These are phyloP conservation scores for Colletotrichum tropicale DNA, from an alignment of 2,329 filamentous ascomycete species.

Conservation along the genomic window DNA sequence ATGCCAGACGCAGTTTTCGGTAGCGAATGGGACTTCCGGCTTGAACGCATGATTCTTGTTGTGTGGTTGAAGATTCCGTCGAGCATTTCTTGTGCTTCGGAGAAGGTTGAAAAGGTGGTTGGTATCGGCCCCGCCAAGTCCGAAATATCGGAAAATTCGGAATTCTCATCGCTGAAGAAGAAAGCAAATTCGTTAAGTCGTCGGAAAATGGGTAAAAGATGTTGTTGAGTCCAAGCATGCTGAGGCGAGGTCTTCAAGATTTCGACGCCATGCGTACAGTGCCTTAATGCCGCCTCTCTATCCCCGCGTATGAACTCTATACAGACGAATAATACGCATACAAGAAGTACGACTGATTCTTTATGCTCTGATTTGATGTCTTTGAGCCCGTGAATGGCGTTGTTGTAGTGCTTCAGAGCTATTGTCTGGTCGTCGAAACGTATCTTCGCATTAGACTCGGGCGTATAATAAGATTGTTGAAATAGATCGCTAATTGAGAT, in stretches of 20 bases:
- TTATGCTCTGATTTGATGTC: slow-evolving; percentile 32
- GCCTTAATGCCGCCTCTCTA: neutral
- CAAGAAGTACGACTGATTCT: slow-evolving; percentile 39
- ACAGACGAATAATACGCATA: slow-evolving; percentile 56
- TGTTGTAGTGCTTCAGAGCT: slow-evolving; percentile 51
- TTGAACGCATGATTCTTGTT: neutral
- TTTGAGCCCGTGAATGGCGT: slow-evolving; percentile 47
- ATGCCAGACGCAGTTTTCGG: neutral
- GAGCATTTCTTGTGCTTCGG: neutral
- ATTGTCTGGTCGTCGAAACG: slow-evolving; percentile 29
- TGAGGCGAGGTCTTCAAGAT: neutral
- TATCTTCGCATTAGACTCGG: neutral
- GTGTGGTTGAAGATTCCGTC: neutral
- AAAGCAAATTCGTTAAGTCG: neutral
- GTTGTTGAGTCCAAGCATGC: slow-evolving; percentile 2
- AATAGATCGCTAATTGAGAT: slow-evolving; percentile 53
- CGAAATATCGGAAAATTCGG: slow-evolving; percentile 21
- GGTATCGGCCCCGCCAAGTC: neutral
- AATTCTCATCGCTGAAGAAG: slow-evolving; percentile 3
- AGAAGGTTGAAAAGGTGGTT: neutral
- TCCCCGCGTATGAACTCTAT: slow-evolving; percentile 52
- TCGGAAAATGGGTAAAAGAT: slow-evolving; percentile 8
- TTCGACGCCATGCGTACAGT: slow-evolving; percentile 13
- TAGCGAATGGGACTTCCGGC: neutral
- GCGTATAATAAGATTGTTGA: slow-evolving; percentile 29